These are phyloP conservation scores for Yarrowia galli DNA, from an alignment of 1,139 yeast species.

Conservation along the genomic window DNA sequence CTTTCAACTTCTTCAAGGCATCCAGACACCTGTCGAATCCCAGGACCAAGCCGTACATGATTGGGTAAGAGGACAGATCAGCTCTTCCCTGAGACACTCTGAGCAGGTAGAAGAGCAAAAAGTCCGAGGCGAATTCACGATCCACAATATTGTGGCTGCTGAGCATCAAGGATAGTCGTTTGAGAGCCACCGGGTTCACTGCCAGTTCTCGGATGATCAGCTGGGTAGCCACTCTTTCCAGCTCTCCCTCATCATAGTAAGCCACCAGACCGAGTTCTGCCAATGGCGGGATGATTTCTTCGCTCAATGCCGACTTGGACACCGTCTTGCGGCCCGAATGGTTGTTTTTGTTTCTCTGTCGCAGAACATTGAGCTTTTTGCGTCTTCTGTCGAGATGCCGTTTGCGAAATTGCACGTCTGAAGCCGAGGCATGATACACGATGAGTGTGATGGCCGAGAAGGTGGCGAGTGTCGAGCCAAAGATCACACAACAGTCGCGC, in stretches of 20 bases:
- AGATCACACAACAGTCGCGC: constrained; percentile 18
- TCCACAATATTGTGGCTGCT: background rate
- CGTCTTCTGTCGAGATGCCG: constrained; percentile 6
- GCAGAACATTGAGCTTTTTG: background rate
- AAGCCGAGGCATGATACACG: constrained; percentile 19
- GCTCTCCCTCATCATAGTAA: constrained; percentile 27
- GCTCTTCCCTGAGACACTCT: constrained; percentile 19
- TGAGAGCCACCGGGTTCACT: constrained; percentile 14
- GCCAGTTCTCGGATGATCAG: constrained; percentile 25
- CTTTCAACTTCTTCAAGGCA: background rate
- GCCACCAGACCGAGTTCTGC: constrained; percentile 23
- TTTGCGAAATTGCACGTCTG: constrained; percentile 7
- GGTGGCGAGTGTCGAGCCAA: constrained; percentile 29
- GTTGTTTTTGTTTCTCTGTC: background rate
- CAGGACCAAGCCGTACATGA: constrained; percentile 24
- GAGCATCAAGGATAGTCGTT: constrained; percentile 8
- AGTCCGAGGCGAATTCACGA: constrained; percentile 17
- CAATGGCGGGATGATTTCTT: constrained; percentile 9
- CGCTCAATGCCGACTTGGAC: background rate
- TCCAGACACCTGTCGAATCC: constrained; percentile 25
- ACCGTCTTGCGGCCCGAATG: background rate
- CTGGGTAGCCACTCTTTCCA: constrained; percentile 10
- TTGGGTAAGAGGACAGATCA: constrained; percentile 10
- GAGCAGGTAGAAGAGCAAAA: constrained; percentile 8
- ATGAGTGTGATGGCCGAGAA: constrained; percentile 28